phyloP scores from a whole-genome alignment of 805 yeast genomes.

The Candida sithepensis region DNA sequence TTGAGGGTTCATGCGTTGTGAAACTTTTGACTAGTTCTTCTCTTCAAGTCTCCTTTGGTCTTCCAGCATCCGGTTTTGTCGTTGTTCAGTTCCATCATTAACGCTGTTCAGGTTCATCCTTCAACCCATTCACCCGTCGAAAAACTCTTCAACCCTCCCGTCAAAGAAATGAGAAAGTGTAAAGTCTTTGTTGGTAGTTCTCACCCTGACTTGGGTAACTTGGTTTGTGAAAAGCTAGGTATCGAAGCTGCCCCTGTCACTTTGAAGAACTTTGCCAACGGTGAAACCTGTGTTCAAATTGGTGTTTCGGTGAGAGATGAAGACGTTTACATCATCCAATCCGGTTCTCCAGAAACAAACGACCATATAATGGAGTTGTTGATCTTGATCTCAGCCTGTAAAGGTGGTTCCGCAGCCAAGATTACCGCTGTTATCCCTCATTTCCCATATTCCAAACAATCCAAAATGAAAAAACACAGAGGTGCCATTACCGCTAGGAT shows the following conservation, averaged over 20 bases:
- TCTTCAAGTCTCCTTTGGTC: not conserved
- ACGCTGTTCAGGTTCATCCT: not conserved
- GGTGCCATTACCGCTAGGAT: constrained; percentile 98
- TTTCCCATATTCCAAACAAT: constrained; percentile 95
- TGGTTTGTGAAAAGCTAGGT: constrained; percentile 88
- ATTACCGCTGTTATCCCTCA: constrained; percentile 97
- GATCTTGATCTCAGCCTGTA: constrained; percentile 90
- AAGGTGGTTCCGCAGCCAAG: constrained; percentile 97
- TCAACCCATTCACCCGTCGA: not conserved
- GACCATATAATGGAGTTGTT: constrained; percentile 96
- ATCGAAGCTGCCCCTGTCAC: constrained; percentile 93
- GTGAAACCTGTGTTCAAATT: constrained; percentile 94
- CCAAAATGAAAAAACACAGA: constrained; percentile 97
- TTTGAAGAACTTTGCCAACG: constrained; percentile 89
- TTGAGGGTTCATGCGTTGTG: not conserved
- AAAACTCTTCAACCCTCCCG: not conserved
- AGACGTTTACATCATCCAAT: constrained; percentile 90
- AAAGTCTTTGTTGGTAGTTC: constrained; percentile 95
- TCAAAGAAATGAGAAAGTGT: constrained; percentile 79
- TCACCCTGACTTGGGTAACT: constrained; percentile 89
- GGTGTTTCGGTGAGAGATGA: constrained; percentile 96
- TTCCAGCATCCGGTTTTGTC: not conserved
- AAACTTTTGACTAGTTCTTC: not conserved
- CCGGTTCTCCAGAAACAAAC: constrained; percentile 82
- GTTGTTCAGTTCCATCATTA: not conserved